Conservation (phyloP, 2,329 filamentous ascomycete species). For the Scedosporium apiospermum region DNA sequence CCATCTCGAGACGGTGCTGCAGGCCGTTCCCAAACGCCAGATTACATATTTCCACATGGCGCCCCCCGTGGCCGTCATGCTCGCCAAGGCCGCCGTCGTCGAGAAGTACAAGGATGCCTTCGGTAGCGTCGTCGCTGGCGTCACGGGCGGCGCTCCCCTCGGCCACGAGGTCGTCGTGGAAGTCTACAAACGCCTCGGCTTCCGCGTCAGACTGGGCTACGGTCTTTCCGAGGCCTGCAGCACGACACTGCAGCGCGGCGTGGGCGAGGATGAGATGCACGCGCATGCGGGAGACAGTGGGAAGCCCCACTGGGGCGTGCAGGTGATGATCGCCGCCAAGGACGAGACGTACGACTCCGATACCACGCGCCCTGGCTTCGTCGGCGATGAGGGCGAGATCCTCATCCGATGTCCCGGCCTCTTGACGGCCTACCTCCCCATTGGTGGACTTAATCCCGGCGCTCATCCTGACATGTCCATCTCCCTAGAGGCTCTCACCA, state of each 20-base stretch:
- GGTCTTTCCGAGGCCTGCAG: conserved; percentile 68
- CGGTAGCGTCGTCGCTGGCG: conserved; percentile 40
- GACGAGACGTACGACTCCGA: conserved; percentile 21
- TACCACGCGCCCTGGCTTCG: conserved; percentile 28
- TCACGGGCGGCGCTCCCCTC: conserved; percentile 56
- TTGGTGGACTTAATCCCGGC: conserved; percentile 27
- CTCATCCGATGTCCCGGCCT: conserved; percentile 55
- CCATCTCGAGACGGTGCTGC: conserved; percentile 56
- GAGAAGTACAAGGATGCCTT: conserved; percentile 51
- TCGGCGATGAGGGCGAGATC: conserved; percentile 50
- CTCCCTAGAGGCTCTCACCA: conserved; percentile 26
- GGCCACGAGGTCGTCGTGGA: conserved; percentile 44
- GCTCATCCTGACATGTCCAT: conserved; percentile 24
- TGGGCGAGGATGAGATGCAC: conserved; percentile 33
- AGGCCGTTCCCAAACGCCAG: conserved; percentile 48
- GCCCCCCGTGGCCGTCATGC: conserved; percentile 59
- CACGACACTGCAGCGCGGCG: conserved; percentile 49
- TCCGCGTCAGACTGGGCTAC: conserved; percentile 50
- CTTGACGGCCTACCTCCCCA: conserved; percentile 60
- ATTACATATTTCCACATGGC: conserved; percentile 58
- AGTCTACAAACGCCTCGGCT: conserved; percentile 50
- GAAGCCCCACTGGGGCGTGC: conserved; percentile 56
- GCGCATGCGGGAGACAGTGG: conserved; percentile 50
- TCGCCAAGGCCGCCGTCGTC: conserved; percentile 62
- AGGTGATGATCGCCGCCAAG: conserved; percentile 52